Evolutionary conservation across 164 flowering plant species (phyloP), one percentile per base, ranked within the genome.

Genomic region (Nymphaea colorata): DNA sequence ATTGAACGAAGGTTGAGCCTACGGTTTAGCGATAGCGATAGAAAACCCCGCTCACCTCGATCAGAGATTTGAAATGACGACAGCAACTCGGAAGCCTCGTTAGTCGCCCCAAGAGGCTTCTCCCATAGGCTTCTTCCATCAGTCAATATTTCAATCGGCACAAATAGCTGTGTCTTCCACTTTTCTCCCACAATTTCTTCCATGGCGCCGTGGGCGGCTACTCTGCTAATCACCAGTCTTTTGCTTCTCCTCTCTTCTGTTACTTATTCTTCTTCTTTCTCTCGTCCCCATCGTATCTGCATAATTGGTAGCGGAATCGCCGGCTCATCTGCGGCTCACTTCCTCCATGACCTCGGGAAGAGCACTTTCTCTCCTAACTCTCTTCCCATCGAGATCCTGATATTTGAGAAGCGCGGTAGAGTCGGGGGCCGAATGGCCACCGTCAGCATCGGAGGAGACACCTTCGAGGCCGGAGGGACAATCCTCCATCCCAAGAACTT

Each of bases 361-460:
- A 25, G 36, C 36, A 70, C 43, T 4, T 77, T 87, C 78, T 86
- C 91, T 16, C 16, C 70, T 25, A 62, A 65, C 62, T 63, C 45
- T 41, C 15, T 42, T 71, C 14, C 70, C 64, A 67, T n/a, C 2
- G 66, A 66, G 15, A 84, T 94, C 76, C 76, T 57, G 3, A 68
- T 94, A 43, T 90, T 94, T 78, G 99, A 94, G 78, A 86, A 86
- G 4, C 69, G 78, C 74, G 72, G 51, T 71, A 68, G 79, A 70
- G 89, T 87, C 64, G 98, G 99, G 0, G 99, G 99, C 14, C 87
- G 99, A 17, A 88, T 83, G 90, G 87, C 91, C 44, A 87, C 84
- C 5, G 84, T 94, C 55, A 16, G 78, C 3, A 45, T 94, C 68
- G 78, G 79, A 64, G 89, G 87, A 16, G 86, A 91, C 18, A 81